phyloP scores from a whole-genome alignment of 2,329 filamentous ascomycete genomes.

The Scolecobasidium constrictum region DNA sequence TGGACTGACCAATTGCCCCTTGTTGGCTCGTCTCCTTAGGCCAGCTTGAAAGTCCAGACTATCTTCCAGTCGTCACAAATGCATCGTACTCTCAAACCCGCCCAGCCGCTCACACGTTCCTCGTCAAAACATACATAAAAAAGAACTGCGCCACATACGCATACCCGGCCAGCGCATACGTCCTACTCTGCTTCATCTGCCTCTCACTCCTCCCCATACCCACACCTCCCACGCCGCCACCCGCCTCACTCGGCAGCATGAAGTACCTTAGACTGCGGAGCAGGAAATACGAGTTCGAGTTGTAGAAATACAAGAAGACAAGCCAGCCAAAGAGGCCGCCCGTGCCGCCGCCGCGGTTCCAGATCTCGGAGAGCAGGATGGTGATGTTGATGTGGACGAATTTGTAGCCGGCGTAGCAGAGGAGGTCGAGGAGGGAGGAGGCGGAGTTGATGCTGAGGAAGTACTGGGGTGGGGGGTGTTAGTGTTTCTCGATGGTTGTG shows the following conservation, averaged over 20 bases:
- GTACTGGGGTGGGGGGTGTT: constrained; percentile 53
- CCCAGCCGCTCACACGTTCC: constrained; percentile 5
- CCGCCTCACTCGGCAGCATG: constrained; percentile 66
- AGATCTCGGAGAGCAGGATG: constrained; percentile 64
- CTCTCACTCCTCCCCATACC: constrained; percentile 63
- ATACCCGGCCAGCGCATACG: constrained; percentile 88
- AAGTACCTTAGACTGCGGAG: constrained; percentile 94
- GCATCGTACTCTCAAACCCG: too few relatives aligned
- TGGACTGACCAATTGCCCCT: too few relatives aligned
- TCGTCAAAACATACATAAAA: constrained; percentile 79
- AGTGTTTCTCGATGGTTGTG: too few relatives aligned
- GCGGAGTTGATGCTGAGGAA: not conserved
- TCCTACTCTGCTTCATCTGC: constrained; percentile 75
- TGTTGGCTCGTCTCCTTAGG: too few relatives aligned
- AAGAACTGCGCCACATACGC: constrained; percentile 88
- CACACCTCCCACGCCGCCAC: constrained; percentile 45
- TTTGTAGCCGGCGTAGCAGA: constrained; percentile 86
- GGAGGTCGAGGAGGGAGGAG: not conserved
- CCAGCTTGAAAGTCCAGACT: too few relatives aligned
- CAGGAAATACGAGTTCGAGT: constrained; percentile 90
- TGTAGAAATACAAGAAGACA: constrained; percentile 82
- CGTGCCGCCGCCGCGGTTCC: constrained; percentile 69
- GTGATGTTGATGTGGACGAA: constrained; percentile 95
- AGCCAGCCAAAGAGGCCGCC: constrained; percentile 83
- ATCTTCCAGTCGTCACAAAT: too few relatives aligned